phyloP scores from a whole-genome alignment of 2,329 filamentous ascomycete genomes.

The Epicoccum sorghinum region DNA sequence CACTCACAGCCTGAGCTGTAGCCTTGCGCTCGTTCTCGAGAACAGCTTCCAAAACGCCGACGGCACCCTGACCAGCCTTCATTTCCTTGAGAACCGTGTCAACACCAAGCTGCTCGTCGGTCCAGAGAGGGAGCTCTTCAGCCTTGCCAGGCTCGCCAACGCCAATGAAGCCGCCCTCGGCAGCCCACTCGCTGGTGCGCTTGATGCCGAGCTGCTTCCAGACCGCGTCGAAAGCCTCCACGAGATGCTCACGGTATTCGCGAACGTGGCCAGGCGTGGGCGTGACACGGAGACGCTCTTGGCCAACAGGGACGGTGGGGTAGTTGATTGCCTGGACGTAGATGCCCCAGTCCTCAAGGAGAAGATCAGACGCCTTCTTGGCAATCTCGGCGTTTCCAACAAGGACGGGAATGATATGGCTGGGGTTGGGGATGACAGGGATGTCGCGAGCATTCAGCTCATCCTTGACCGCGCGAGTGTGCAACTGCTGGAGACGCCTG shows the following conservation, averaged over 20 bases:
- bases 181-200: conserved; percentile 90
- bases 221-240: conserved; percentile 82
- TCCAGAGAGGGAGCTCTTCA: conserved; percentile 81
- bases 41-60: conserved; percentile 55
- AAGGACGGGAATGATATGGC: conserved; percentile 91
- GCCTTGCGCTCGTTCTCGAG: conserved; percentile 55
- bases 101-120: conserved; percentile 82
- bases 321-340: conserved; percentile 99
- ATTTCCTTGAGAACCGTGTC: conserved; percentile 61
- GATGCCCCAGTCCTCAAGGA: conserved; percentile 87
- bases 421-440: conserved; percentile 96
- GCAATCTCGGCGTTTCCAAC: conserved; percentile 94
- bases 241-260: conserved; percentile 83
- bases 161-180: conserved; percentile 90
- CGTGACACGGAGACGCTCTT: conserved; percentile 94
- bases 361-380: conserved; percentile 88
- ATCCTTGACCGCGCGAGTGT: conserved; percentile 93
- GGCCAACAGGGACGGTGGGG: conserved; percentile 95
- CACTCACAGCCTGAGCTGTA: conserved; percentile 51
- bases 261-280: conserved; percentile 91
- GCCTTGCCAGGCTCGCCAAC: conserved; percentile 75
- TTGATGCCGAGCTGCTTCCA: conserved; percentile 90
- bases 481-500: conserved; percentile 89
- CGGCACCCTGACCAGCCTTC: conserved; percentile 51
- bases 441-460: conserved; percentile 80